Conservation (phyloP, 139 green algal genomes). For the Chlamydomonas asymmetrica region DNA sequence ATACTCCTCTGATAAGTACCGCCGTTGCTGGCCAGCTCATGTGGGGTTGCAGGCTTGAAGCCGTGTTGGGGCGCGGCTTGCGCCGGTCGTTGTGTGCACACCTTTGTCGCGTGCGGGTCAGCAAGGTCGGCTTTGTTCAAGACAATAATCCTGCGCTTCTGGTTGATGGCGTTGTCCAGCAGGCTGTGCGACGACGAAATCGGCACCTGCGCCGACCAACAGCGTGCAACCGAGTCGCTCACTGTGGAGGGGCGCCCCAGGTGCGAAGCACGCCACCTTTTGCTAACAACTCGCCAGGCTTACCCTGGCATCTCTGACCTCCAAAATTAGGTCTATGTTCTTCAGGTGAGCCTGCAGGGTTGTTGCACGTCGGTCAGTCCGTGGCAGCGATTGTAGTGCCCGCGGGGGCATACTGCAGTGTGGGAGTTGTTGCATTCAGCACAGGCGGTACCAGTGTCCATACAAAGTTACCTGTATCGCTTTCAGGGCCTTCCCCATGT, state of each 20-base stretch:
- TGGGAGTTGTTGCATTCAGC: no score
- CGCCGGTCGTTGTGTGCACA: no score
- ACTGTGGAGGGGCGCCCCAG: neutral
- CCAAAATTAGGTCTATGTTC: constrained; percentile 35
- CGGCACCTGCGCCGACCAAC: constrained; percentile 15
- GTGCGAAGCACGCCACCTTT: neutral
- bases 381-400: no score
- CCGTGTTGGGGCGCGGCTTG: no score
- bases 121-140: constrained; percentile 46
- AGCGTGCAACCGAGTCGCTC: neutral
- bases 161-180: constrained; percentile 8
- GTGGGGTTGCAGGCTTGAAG: no score
- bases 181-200: constrained; percentile 27
- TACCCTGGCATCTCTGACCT: constrained; percentile 40
- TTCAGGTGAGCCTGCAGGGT: constrained; percentile 36
- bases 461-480: no score
- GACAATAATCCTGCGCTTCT: constrained; percentile 37
- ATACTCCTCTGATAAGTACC: no score
- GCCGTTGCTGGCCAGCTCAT: no score
- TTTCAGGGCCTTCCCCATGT: constrained; percentile 37
- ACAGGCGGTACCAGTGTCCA: no score
- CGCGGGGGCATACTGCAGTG: no score
- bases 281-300: neutral
- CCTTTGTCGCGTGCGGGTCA: neutral
- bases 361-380: no score